Conservation (phyloP, 331 rosid genomes). For the Stylosanthes scabra region DNA sequence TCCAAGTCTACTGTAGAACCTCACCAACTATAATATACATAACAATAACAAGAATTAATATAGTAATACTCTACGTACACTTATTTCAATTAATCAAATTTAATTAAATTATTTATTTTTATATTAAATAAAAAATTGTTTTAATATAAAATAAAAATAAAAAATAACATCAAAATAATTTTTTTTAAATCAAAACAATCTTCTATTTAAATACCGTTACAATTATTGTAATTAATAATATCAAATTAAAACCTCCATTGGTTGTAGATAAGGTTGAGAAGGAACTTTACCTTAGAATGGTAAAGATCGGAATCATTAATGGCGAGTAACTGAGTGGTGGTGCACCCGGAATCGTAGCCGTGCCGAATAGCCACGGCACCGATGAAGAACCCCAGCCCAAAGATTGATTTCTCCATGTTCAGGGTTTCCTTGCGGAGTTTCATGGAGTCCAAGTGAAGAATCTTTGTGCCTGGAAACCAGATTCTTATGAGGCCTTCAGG, state of each 20-base stretch:
- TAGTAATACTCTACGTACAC: too few relatives aligned
- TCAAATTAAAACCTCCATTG: neutral
- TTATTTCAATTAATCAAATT: too few relatives aligned
- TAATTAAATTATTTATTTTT: too few relatives aligned
- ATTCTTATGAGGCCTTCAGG: slow-evolving; percentile 80
- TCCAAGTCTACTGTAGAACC: slow-evolving; percentile 88
- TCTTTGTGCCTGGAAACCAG: slow-evolving; percentile 58
- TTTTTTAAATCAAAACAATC: too few relatives aligned
- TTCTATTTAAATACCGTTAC: too few relatives aligned
- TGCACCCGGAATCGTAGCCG: slow-evolving; percentile 80
- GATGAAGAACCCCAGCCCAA: slow-evolving; percentile 90
- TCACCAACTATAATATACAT: slow-evolving; percentile 63
- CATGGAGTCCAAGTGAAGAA: slow-evolving; percentile 91
- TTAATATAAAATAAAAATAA: too few relatives aligned
- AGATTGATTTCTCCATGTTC: slow-evolving; percentile 88
- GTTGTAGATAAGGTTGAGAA: slow-evolving; percentile 29
- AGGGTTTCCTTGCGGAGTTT: slow-evolving; percentile 70
- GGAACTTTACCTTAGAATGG: slow-evolving; percentile 89
- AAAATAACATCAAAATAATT: too few relatives aligned
- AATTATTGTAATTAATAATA: too few relatives aligned
- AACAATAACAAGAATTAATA: too few relatives aligned
- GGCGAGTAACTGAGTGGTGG: slow-evolving; percentile 73
- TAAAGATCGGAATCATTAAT: slow-evolving; percentile 84
- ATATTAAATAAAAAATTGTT: too few relatives aligned
- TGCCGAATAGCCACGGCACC: slow-evolving; percentile 86